Conservation (phyloP, 352 stramenopile species). For the Phytophthora capsici region DNA sequence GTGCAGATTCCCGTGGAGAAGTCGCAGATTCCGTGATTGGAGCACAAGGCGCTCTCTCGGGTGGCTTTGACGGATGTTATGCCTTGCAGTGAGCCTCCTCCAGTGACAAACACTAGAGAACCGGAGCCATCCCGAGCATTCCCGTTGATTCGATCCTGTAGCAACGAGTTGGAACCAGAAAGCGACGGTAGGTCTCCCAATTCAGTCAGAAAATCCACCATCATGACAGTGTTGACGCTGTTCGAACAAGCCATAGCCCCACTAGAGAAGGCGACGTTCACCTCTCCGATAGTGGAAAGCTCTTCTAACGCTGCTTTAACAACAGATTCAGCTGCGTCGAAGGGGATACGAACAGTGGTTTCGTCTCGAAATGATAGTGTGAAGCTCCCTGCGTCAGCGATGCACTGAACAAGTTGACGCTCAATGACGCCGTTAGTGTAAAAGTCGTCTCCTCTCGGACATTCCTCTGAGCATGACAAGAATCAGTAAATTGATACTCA, state of each 20-base stretch:
- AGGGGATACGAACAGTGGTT: constrained; percentile 51
- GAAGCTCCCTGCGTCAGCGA: constrained; percentile 63
- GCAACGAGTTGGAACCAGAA: constrained; percentile 36
- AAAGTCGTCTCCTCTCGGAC: constrained; percentile 73
- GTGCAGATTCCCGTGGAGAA: constrained; percentile 63
- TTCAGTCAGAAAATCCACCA: constrained; percentile 68
- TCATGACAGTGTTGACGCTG: constrained; percentile 48
- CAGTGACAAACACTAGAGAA: constrained; percentile 43
- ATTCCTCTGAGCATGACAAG: constrained; percentile 49
- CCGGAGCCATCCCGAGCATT: constrained; percentile 68
- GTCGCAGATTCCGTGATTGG: constrained; percentile 78
- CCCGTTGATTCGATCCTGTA: constrained; percentile 58
- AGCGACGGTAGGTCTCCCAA: constrained; percentile 63
- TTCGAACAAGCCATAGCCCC: constrained; percentile 49
- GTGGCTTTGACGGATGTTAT: constrained; percentile 66
- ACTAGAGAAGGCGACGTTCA: constrained; percentile 47
- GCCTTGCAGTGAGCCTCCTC: constrained; percentile 42
- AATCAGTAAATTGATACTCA: constrained; percentile 4
- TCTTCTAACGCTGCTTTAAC: constrained; percentile 61
- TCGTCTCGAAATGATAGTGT: constrained; percentile 72
- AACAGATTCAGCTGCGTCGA: constrained; percentile 34
- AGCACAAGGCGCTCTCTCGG: constrained; percentile 74
- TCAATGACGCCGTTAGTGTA: constrained; percentile 65
- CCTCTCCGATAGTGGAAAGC: constrained; percentile 50
- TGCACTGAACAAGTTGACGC: constrained; percentile 68